Percentiles rank a stretch among this genome's conserved stretches.
Conservation (phyloP, 1,139 yeast species). For the Ashbya aceris region DNA sequence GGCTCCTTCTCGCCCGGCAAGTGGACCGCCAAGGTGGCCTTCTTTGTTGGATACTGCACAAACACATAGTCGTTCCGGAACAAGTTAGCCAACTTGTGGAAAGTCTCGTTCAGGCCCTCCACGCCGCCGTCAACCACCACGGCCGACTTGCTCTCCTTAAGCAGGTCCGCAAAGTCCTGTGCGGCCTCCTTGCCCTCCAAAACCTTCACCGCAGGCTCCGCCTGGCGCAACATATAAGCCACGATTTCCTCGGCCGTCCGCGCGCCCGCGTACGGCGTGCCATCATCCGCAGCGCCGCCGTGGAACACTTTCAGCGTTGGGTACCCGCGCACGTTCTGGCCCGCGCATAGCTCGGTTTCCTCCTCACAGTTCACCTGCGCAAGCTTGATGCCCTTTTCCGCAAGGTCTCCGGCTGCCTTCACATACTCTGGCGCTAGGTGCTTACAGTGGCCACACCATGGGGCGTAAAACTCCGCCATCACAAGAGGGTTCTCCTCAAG, state of each 20-base stretch:
- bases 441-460: constrained; percentile 99
- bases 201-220: constrained; percentile 66
- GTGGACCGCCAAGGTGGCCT: constrained; percentile 22
- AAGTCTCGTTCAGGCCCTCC: constrained; percentile 19
- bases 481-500: constrained; percentile 68
- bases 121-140: constrained; percentile 23
- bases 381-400: constrained; percentile 57
- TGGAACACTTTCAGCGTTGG: constrained; percentile 86
- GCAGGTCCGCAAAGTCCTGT: constrained; percentile 38
- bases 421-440: constrained; percentile 84
- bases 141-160: constrained; percentile 9
- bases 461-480: constrained; percentile 92
- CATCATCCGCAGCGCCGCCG: constrained; percentile 39
- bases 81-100: constrained; percentile 20
- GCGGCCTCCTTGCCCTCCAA: constrained; percentile 43
- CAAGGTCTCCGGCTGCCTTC: constrained; percentile 70
- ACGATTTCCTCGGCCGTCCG: constrained; percentile 74
- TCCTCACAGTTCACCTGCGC: constrained; percentile 93
- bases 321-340: constrained; percentile 74
- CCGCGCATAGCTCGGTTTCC: constrained; percentile 69
- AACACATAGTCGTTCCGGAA: constrained; percentile 58
- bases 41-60: constrained; percentile 36
- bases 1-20: constrained; percentile 31
- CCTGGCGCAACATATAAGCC: constrained; percentile 70
- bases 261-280: constrained; percentile 69